Evolutionary conservation across 352 stramenopile genomes (phyloP).

Genomic region (Hyaloperonospora brassicae): DNA sequence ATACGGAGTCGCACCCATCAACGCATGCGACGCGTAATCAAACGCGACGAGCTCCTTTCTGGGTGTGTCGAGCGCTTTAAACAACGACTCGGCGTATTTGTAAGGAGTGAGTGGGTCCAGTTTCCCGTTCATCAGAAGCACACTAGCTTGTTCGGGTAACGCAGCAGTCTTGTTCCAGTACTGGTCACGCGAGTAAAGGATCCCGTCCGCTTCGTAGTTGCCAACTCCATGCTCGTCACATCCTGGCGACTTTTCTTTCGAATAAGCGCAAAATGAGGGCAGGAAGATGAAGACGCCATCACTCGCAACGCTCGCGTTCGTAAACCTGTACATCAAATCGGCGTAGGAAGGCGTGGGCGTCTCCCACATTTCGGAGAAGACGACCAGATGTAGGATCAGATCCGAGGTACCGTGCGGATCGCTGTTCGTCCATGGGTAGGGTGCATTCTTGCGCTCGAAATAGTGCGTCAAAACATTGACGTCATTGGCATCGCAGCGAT

Average conservation of each 20-base stretch:
- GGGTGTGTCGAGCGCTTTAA: conserved; percentile 21
- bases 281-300: conserved; percentile 36
- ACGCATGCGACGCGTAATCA: conserved; percentile 32
- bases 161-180: conserved; percentile 52
- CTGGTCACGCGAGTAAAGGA: conserved; percentile 42
- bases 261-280: conserved; percentile 15
- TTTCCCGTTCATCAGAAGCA: conserved; percentile 45
- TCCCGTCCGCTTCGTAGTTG: conserved; percentile 18
- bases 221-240: conserved; percentile 22
- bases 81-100: conserved; percentile 44
- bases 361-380: conserved; percentile 52
- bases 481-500: conserved; percentile 30
- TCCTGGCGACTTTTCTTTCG: conserved; percentile 27
- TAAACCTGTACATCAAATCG: conserved; percentile 23
- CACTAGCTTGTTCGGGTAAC: conserved; percentile 31
- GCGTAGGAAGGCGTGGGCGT: conserved; percentile 14
- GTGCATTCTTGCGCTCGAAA: conserved; percentile 7
- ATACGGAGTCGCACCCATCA: conserved; percentile 28
- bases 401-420: conserved; percentile 14
- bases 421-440: conserved; percentile 19
- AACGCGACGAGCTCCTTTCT: conserved; percentile 43
- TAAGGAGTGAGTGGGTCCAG: conserved; percentile 43
- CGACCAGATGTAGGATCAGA: conserved; percentile 32
- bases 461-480: conserved; percentile 22
- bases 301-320: conserved; percentile 15